These are phyloP conservation scores for Paraconiothyrium brasiliense DNA, from an alignment of 2,329 filamentous ascomycete genomes.

Conservation along the genomic window DNA sequence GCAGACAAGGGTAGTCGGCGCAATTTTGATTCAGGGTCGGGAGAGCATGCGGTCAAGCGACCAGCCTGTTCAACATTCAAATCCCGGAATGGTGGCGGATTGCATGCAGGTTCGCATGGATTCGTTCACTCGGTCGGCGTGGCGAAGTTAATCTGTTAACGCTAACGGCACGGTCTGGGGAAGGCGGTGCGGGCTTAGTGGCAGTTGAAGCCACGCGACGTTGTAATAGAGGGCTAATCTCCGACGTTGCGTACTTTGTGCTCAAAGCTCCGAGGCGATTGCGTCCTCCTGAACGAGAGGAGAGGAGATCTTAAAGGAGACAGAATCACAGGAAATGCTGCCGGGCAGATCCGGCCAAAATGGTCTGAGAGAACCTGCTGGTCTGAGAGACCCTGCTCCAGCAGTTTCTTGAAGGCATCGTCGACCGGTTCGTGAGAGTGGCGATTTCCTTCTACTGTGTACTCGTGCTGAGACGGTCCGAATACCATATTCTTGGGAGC, in stretches of 20 bases:
- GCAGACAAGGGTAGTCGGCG: conserved; percentile 9
- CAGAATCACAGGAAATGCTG: not conserved
- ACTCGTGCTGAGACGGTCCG: not conserved
- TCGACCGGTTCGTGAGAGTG: not conserved
- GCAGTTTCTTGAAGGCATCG: not conserved
- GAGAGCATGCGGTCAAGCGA: conserved; percentile 3
- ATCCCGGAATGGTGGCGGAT: not conserved
- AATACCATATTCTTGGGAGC: not conserved
- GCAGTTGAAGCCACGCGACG: not conserved
- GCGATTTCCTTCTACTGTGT: not conserved
- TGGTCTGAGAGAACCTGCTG: not conserved
- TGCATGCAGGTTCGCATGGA: conserved; percentile 2
- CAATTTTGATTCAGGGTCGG: conserved; percentile 7
- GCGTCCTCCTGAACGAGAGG: not conserved
- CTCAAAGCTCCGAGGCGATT: not conserved
- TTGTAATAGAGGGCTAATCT: not conserved
- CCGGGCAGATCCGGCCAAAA: conserved; percentile 2
- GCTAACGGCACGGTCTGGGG: conserved; percentile 4
- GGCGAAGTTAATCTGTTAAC: not conserved
- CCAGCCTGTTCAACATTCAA: not conserved
- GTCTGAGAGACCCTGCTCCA: too few relatives aligned
- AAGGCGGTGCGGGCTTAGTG: conserved; percentile 1
- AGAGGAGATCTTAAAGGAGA: not conserved
- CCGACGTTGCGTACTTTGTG: not conserved
- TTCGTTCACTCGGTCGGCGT: not conserved